Conservation (phyloP, 495 filamentous ascomycete species). For the Penicillium goetzii region DNA sequence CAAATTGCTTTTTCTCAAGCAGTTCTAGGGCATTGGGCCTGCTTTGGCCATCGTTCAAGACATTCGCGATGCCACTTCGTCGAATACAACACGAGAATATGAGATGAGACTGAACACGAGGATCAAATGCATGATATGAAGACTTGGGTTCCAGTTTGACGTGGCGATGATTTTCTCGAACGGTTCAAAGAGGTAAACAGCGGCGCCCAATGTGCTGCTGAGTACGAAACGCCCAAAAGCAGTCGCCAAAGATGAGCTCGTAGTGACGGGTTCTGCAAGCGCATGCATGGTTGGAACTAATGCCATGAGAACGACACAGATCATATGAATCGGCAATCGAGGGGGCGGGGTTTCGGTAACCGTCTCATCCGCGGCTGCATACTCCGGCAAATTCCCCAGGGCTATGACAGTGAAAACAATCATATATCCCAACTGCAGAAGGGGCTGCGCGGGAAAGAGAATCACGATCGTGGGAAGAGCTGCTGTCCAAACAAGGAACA, state of each 20-base stretch:
- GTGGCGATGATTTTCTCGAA: background rate
- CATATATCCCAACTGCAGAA: no score
- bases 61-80: no score
- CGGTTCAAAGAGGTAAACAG: slow-evolving; percentile 9
- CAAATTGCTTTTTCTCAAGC: no score
- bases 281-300: slow-evolving; percentile 15
- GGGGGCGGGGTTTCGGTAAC: background rate
- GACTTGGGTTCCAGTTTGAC: no score
- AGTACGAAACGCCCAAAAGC: slow-evolving; percentile 13
- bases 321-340: slow-evolving; percentile 6
- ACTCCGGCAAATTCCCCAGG: slow-evolving; percentile 8
- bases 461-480: no score
- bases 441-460: no score
- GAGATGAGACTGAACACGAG: no score
- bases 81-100: no score
- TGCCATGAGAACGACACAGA: slow-evolving; percentile 12
- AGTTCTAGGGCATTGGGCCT: no score
- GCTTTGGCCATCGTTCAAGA: no score
- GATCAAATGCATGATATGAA: no score
- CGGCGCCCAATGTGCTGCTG: background rate
- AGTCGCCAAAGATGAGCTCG: slow-evolving; percentile 1
- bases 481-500: no score
- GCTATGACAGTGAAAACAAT: slow-evolving; percentile 14
- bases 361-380: background rate
- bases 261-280: slow-evolving; percentile 6